Percentiles rank a stretch among this genome's conserved stretches.
Conservation (phyloP, 2,329 filamentous ascomycete species). For the Aspergillus texensis region DNA sequence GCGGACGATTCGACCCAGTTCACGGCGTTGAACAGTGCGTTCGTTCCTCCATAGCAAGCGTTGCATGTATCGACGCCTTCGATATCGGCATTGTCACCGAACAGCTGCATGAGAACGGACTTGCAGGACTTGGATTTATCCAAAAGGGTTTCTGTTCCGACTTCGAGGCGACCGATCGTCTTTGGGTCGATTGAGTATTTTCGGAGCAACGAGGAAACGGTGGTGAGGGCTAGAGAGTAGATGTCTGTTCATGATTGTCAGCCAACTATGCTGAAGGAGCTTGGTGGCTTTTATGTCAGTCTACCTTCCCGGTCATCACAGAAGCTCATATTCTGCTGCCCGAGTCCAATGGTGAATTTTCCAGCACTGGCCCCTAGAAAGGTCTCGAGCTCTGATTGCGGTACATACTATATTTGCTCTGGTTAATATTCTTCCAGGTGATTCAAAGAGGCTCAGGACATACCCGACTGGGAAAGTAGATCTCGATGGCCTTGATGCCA, state of each 20-base stretch:
- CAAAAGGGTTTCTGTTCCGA: conserved; percentile 81
- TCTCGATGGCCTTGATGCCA: conserved; percentile 90
- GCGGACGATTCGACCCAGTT: conserved; percentile 87
- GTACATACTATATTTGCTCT: conserved; percentile 69
- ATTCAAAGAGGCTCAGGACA: conserved; percentile 31
- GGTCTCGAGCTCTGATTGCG: conserved; percentile 80
- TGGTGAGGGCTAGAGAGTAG: conserved; percentile 82
- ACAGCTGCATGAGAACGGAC: conserved; percentile 84
- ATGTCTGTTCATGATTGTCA: conserved; percentile 62
- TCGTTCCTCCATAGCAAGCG: conserved; percentile 85
- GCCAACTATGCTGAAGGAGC: background rate
- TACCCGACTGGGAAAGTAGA: conserved; percentile 86
- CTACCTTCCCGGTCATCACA: conserved; percentile 86
- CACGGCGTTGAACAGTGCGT: conserved; percentile 78
- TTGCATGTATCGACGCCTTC: conserved; percentile 84
- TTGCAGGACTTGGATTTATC: conserved; percentile 93
- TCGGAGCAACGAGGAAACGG: conserved; percentile 73
- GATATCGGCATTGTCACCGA: conserved; percentile 79
- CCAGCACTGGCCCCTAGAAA: conserved; percentile 80
- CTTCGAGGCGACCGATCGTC: conserved; percentile 78
- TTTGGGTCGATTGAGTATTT: conserved; percentile 83
- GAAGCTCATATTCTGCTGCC: conserved; percentile 90
- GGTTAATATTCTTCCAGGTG: conserved; percentile 7
- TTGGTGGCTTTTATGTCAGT: conserved; percentile 19
- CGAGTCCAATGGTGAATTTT: conserved; percentile 89